Base-by-base conservation (phyloP, 1,284 basidiomycete genomes). In the Omphalotus olearius region DNA sequence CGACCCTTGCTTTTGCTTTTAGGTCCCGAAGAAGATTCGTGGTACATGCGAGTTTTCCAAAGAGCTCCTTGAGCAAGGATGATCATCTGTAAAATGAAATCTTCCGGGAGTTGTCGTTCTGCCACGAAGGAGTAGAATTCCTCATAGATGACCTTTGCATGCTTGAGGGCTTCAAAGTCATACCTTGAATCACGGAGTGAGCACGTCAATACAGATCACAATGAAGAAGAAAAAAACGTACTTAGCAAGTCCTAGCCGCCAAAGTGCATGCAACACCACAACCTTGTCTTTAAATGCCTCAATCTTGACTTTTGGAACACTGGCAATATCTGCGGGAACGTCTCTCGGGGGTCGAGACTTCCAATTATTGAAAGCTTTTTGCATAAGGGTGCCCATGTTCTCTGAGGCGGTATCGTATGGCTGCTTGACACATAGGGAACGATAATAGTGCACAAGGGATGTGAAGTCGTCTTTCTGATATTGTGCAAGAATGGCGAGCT, bases 401-500 rank as follows among this genome's bases (percentile, higher is more conserved):
- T 89, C 86, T 4, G 83, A 79, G 1, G 93, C 93, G 1, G 91
- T 89, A 33, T 91, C 86, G 69, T 95, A 98, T 0, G 93, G 91
- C 51, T 83, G 79, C 26, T 80, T 79, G 43, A 94, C 90, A 60
- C 93, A 96, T 5, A 98, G 72, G 0, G 96, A 92, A 36, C 93
- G 86, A 63, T 95, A 95, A 69, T 98, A 96, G 65, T 95, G 86
- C 58, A 91, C 82, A 13, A 91, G 73, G 26, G 91, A 85, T 25
- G 75, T 72, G 59, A 97, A 93, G n/a, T 79, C 76, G 67, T 98
- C 93, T 56, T 79, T 78, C 60, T 87, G 76, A 66, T 95, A 95
- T 18, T 86, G 85, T 1, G 93, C 83, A 25, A 99, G 79, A 45
- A 98, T 94, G 1, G 95, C 96, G 25, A 99, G 82, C 69, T 98